These are phyloP conservation scores for Suillus bovinus DNA, from an alignment of 768 basidiomycete genomes.

Conservation along the genomic window DNA sequence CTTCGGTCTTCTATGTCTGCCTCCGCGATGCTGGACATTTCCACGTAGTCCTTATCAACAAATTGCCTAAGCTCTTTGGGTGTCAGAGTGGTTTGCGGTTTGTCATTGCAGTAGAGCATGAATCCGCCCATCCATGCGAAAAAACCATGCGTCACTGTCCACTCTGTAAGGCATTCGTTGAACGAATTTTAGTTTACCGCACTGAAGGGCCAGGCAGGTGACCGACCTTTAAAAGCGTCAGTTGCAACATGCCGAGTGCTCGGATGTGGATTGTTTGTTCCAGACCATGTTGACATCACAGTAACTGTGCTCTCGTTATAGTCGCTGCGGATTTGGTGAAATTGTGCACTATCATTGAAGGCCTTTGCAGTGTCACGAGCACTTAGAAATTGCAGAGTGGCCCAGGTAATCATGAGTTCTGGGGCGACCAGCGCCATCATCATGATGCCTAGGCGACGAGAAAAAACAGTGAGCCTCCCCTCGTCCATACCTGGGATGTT, in stretches of 20 bases:
- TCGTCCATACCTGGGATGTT: no score
- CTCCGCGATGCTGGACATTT: conserved; percentile 14
- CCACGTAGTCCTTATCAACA: not conserved
- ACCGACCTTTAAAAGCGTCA: not conserved
- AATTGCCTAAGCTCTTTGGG: not conserved
- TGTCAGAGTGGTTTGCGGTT: conserved; percentile 5
- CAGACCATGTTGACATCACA: not conserved
- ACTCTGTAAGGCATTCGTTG: not conserved
- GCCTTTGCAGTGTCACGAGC: no score
- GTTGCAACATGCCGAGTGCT: not conserved
- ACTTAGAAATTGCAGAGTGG: no score
- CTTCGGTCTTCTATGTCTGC: not conserved
- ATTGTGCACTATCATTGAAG: no score
- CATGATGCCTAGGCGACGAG: no score
- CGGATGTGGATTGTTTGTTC: not conserved
- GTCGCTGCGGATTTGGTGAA: not conserved
- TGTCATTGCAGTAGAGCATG: conserved; percentile 7
- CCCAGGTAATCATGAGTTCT: no score
- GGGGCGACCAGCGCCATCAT: no score
- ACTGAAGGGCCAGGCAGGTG: not conserved
- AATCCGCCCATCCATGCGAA: conserved; percentile 26
- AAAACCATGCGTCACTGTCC: conserved; percentile 18
- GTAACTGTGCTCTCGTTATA: not conserved
- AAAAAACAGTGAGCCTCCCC: no score
- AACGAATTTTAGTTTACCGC: not conserved